Base-by-base conservation (phyloP, 75 land plant genomes). In the Selaginella moellendorffii region DNA sequence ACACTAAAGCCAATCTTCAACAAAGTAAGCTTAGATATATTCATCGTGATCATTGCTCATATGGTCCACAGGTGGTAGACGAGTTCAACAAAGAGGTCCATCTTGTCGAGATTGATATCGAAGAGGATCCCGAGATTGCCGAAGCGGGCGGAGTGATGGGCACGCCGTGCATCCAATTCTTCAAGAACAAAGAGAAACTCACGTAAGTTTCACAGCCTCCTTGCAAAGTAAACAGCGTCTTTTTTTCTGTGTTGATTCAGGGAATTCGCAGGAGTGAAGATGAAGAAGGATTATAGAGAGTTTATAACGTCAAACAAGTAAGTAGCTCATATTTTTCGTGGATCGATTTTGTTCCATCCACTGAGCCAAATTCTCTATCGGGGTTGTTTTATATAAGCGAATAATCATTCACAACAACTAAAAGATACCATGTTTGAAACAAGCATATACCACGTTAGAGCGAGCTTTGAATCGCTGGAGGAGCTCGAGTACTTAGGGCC, bases 121-220 rank as follows among this genome's bases (percentile, higher is more conserved):
- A 85, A 70, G 97, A 92, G 77, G 97, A 92, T 67, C 97, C 75
- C 53, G 97, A 92, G 69, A 85, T 92, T 53, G 97, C 97, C 0
- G 96, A 92, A 66, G 97, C 97, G 30, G 97, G 97, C 52, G 96
- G 90, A 27, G 85, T 92, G 36, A 92, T 92, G 97, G 97, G 97
- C 24, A 92, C 97, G 25, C 97, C 97, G 18, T 88, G 89, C 64
- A 91, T 92, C 30, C 97, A 92, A 64, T 92, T 92, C 26, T 92
- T 92, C 83, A 92, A 92, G 68, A 78, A 81, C 52, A 92, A 88
- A 54, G 90, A 92, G 65, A 81, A 76, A 81, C 65, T 92, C 23
- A 88, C 78, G 97, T 92, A 65, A 19, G 5, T 5, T 36, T 36
- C 5, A 5, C 14, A 5, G 14, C 5, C 14, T 36, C 5, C n/a